Percentiles rank a stretch among this genome's conserved stretches.
Evolutionary conservation across 2,329 filamentous ascomycete genomes (phyloP).

Genomic region (Plectosphaerella cucumerina): DNA sequence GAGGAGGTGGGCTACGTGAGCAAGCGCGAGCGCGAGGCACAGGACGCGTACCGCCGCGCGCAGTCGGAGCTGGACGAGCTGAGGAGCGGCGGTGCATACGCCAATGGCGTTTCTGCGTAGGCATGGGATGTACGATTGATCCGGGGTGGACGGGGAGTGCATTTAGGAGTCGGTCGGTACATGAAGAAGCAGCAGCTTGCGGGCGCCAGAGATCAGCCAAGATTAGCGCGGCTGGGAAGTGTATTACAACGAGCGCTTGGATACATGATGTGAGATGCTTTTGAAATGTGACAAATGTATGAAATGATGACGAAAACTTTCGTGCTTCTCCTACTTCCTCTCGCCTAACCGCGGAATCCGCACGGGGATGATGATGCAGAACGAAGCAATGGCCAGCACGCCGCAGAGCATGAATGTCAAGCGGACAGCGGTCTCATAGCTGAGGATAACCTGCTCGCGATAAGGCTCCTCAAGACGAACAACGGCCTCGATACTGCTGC

Average conservation of each 20-base stretch:
- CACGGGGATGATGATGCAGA: constrained; percentile 45
- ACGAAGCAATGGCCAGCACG: constrained; percentile 41
- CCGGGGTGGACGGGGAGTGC: too few species aligned
- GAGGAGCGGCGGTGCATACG: constrained; percentile 22
- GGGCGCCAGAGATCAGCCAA: too few species aligned
- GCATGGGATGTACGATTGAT: too few species aligned
- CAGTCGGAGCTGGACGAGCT: constrained; percentile 74
- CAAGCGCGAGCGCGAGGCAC: constrained; percentile 80
- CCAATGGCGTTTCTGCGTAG: constrained; percentile 11
- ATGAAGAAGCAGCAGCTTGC: too few species aligned
- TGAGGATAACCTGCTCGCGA: constrained; percentile 48
- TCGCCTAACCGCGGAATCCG: constrained; percentile 48
- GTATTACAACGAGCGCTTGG: too few species aligned
- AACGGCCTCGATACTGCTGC: constrained; percentile 52
- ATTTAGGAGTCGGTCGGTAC: too few species aligned
- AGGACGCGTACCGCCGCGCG: constrained; percentile 74
- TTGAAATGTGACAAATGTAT: too few species aligned
- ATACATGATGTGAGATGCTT: too few species aligned
- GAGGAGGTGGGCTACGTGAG: constrained; percentile 82
- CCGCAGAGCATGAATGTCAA: constrained; percentile 40
- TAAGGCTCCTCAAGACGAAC: constrained; percentile 37
- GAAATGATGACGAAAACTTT: background rate
- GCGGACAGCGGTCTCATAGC: constrained; percentile 48
- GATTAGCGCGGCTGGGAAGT: too few species aligned
- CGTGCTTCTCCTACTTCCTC: constrained; percentile 24